Conservation (phyloP, 1,139 yeast species). For the Magnusiomyces suaveolens region DNA sequence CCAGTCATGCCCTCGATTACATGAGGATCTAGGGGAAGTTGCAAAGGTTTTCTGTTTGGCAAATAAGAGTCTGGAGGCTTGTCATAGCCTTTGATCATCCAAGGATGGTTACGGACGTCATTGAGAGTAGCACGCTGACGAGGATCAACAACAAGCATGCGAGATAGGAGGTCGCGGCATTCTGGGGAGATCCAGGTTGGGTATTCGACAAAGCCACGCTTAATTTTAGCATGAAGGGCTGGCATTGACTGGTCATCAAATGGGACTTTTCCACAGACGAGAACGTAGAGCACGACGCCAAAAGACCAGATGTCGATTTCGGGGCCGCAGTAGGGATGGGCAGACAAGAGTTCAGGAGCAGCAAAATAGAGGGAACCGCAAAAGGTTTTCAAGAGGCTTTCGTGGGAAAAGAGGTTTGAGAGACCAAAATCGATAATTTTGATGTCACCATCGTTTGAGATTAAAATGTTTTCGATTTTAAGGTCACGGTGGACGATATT, state of each 20-base stretch:
- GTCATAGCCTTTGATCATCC: conserved; percentile 90
- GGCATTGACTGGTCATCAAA: conserved; percentile 94
- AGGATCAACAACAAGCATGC: conserved; percentile 91
- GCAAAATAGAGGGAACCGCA: conserved; percentile 98
- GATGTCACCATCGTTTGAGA: conserved; percentile 85
- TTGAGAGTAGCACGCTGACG: conserved; percentile 63
- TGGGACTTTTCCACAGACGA: conserved; percentile 96
- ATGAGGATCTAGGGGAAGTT: conserved; percentile 59
- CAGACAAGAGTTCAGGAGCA: conserved; percentile 91
- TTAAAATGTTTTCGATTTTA: conserved; percentile 93
- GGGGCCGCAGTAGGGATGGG: conserved; percentile 89
- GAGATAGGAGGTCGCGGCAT: conserved; percentile 69
- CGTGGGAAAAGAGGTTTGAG: conserved; percentile 72
- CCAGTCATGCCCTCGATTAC: conserved; percentile 69
- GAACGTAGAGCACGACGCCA: conserved; percentile 88
- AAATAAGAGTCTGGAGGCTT: conserved; percentile 59
- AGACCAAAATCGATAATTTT: conserved; percentile 91
- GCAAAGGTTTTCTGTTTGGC: conserved; percentile 68
- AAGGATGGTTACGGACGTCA: conserved; percentile 81
- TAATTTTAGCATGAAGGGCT: conserved; percentile 87
- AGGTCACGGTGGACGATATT: conserved; percentile 94
- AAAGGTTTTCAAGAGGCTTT: conserved; percentile 72
- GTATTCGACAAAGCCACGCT: conserved; percentile 84
- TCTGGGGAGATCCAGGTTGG: conserved; percentile 75
- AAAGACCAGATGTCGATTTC: conserved; percentile 98